phyloP scores from a whole-genome alignment of 2,329 filamentous ascomycete genomes.

The Pseudogymnoascus sp. region DNA sequence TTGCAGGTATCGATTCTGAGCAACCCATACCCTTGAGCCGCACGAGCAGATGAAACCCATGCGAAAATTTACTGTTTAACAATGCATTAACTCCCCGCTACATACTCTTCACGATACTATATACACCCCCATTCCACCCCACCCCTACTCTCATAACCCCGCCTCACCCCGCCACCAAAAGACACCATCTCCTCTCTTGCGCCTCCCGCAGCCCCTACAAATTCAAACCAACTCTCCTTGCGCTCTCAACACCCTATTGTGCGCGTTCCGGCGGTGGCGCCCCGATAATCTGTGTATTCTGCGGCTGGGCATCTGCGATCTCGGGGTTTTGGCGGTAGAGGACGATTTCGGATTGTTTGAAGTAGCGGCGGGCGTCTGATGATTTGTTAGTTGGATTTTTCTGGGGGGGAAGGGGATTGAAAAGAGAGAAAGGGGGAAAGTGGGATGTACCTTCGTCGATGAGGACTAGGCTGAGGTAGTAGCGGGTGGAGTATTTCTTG shows the following conservation, averaged over 20 bases:
- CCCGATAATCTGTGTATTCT: constrained; percentile 28
- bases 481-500: constrained; percentile 98
- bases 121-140: background rate
- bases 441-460: constrained; percentile 98
- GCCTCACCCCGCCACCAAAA: background rate
- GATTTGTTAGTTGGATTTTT: no score
- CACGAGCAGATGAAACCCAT: background rate
- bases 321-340: constrained; percentile 77
- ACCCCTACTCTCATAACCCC: no score
- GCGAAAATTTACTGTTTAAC: background rate
- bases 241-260: constrained; percentile 12
- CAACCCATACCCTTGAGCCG: background rate
- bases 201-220: background rate
- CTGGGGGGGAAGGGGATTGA: no score
- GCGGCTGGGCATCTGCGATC: constrained; percentile 31
- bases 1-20: background rate
- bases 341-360: constrained; percentile 98
- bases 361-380: constrained; percentile 87
- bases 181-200: background rate
- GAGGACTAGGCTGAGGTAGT: constrained; percentile 91
- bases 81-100: constrained; percentile 5
- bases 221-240: background rate
- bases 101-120: background rate
- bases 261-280: constrained; percentile 25
- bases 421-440: no score